Percentiles rank a stretch among this genome's conserved stretches.
These are phyloP conservation scores for Pyrenopolyporus hunteri DNA, from an alignment of 495 filamentous ascomycete genomes.

Conservation along the genomic window DNA sequence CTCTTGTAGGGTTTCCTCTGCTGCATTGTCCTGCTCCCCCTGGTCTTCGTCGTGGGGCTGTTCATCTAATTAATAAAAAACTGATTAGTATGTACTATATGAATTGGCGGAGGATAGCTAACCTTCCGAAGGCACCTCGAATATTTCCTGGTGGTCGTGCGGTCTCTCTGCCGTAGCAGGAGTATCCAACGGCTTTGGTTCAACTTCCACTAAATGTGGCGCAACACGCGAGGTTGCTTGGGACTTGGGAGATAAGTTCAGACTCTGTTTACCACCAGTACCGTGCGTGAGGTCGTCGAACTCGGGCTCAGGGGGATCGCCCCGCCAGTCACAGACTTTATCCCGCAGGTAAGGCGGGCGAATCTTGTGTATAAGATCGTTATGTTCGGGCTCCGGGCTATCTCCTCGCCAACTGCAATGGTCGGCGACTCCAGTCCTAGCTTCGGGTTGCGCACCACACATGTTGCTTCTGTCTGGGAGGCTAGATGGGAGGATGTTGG, in stretches of 20 bases:
- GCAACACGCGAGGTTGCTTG: constrained; percentile 1
- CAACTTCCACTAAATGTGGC: neutral
- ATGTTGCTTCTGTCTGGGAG: constrained; percentile 34
- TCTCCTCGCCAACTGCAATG: constrained; percentile 29
- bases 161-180: neutral
- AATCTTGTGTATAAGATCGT: constrained; percentile 17
- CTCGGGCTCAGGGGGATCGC: constrained; percentile 39
- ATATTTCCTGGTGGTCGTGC: neutral
- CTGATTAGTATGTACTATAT: no score
- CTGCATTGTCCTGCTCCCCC: neutral
- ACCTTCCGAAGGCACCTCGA: constrained; percentile 6
- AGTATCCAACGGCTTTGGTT: neutral
- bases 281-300: constrained; percentile 34
- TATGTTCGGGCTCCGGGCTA: constrained; percentile 18
- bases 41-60: neutral
- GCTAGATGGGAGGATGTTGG: neutral
- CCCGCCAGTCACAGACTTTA: constrained; percentile 34
- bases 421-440: constrained; percentile 18
- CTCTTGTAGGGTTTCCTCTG: constrained; percentile 13
- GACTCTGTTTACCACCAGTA: neutral
- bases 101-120: neutral
- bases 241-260: constrained; percentile 19
- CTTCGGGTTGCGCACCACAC: constrained; percentile 21
- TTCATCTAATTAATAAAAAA: constrained; percentile 14
- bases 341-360: neutral